phyloP scores from a whole-genome alignment of 192 early-diverging fungal genomes.

The Podila minutissima region DNA sequence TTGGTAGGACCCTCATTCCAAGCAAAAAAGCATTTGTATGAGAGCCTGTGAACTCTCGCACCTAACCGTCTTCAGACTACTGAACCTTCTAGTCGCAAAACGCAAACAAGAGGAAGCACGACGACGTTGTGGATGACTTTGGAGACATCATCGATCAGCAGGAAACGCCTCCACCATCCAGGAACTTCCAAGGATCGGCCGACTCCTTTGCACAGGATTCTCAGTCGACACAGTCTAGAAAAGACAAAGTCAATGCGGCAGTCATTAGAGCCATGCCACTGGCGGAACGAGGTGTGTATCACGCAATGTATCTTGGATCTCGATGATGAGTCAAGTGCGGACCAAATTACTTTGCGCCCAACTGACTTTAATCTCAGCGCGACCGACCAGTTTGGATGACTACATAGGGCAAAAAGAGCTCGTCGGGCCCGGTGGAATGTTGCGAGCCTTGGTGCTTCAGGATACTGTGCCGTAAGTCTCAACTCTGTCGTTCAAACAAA shows the following conservation, averaged over 20 bases:
- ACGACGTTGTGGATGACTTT: constrained; percentile 11
- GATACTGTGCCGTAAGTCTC: constrained; percentile 65
- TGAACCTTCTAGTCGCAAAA: constrained; percentile 1
- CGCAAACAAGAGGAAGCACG: constrained; percentile 31
- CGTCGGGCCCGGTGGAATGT: constrained; percentile 69
- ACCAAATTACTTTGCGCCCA: not conserved
- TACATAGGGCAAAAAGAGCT: constrained; percentile 80
- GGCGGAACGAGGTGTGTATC: constrained; percentile 61
- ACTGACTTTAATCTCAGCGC: constrained; percentile 32
- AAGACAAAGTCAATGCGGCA: constrained; percentile 33
- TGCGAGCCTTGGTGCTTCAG: constrained; percentile 71
- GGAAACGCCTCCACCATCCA: not conserved
- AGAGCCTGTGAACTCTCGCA: not conserved
- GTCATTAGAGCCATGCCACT: constrained; percentile 60
- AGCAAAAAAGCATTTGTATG: not conserved
- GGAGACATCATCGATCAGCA: not conserved
- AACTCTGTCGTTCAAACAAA: no score
- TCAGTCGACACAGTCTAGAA: constrained; percentile 16
- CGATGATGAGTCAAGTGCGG: not conserved
- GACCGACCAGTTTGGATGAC: constrained; percentile 67
- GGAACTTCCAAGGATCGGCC: not conserved
- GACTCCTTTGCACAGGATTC: not conserved
- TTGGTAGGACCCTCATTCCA: constrained; percentile 5
- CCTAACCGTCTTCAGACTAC: not conserved
- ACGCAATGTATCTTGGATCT: not conserved